Conservation (phyloP, 2,329 filamentous ascomycete genomes). For the Fusarium agapanthi region DNA sequence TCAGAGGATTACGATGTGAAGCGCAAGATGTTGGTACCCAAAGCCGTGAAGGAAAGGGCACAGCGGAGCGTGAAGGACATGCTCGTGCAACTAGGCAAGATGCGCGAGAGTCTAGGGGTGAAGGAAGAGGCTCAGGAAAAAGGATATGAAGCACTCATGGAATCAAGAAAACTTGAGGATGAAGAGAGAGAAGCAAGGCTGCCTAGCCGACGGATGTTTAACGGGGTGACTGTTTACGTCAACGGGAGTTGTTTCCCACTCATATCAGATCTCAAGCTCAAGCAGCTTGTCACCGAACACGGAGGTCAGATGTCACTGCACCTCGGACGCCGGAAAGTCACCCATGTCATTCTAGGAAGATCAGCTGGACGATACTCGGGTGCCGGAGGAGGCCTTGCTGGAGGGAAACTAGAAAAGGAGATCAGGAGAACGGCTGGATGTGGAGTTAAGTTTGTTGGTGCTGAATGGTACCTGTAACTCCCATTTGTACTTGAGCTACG, state of each 20-base stretch:
- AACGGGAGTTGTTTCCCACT: slow-evolving; percentile 86
- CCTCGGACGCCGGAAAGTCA: slow-evolving; percentile 77
- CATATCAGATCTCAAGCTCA: slow-evolving; percentile 87
- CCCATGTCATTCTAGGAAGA: slow-evolving; percentile 83
- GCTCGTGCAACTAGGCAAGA: slow-evolving; percentile 57
- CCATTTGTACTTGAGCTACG: background rate
- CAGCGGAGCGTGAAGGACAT: slow-evolving; percentile 62
- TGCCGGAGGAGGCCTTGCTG: slow-evolving; percentile 78
- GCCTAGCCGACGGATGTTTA: slow-evolving; percentile 64
- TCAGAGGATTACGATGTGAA: slow-evolving; percentile 63
- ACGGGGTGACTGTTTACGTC: slow-evolving; percentile 79
- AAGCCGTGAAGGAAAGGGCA: slow-evolving; percentile 51
- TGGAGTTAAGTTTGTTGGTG: slow-evolving; percentile 79
- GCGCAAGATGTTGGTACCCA: slow-evolving; percentile 54
- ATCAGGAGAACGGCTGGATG: slow-evolving; percentile 72
- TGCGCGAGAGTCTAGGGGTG: slow-evolving; percentile 45
- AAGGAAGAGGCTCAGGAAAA: slow-evolving; percentile 7
- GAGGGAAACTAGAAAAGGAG: slow-evolving; percentile 83
- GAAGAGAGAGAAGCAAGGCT: slow-evolving; percentile 54
- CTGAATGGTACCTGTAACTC: slow-evolving; percentile 70
- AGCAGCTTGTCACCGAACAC: slow-evolving; percentile 77
- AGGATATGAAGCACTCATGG: slow-evolving; percentile 36
- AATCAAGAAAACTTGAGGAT: slow-evolving; percentile 56
- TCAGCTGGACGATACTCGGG: slow-evolving; percentile 58
- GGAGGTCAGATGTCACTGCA: slow-evolving; percentile 77